These are phyloP conservation scores for Beverwykella pulmonaria DNA, from an alignment of 495 filamentous ascomycete genomes.

Conservation along the genomic window DNA sequence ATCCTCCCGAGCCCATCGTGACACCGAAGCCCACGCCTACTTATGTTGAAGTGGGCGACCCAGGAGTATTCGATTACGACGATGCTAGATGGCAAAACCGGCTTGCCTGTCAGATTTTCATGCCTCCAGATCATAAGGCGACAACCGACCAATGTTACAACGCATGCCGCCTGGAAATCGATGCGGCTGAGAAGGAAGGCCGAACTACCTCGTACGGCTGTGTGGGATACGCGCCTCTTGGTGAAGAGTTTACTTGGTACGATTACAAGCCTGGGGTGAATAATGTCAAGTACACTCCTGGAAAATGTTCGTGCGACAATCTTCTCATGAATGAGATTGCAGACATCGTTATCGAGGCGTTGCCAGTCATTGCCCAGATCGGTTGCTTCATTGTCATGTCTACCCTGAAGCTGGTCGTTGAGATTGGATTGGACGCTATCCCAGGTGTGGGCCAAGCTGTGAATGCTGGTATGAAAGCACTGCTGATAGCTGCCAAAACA, in stretches of 20 bases:
- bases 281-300: background rate
- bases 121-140: background rate
- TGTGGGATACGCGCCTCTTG: background rate
- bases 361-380: constrained; percentile 8
- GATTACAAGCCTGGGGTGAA: too few species aligned
- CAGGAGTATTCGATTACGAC: background rate
- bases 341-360: background rate
- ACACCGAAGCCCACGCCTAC: background rate
- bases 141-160: background rate
- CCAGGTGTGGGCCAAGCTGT: constrained; percentile 6
- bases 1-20: background rate
- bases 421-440: background rate
- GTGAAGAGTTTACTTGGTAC: too few species aligned
- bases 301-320: constrained; percentile 2
- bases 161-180: background rate
- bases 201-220: background rate
- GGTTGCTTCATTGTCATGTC: constrained; percentile 4
- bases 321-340: background rate
- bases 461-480: background rate
- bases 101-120: background rate
- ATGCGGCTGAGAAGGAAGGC: background rate
- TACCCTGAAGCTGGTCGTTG: background rate
- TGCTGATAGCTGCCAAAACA: background rate
- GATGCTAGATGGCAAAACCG: background rate
- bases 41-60: background rate